phyloP scores from a whole-genome alignment of 1,284 basidiomycete genomes.

The Fomitopsis schrenkii region DNA sequence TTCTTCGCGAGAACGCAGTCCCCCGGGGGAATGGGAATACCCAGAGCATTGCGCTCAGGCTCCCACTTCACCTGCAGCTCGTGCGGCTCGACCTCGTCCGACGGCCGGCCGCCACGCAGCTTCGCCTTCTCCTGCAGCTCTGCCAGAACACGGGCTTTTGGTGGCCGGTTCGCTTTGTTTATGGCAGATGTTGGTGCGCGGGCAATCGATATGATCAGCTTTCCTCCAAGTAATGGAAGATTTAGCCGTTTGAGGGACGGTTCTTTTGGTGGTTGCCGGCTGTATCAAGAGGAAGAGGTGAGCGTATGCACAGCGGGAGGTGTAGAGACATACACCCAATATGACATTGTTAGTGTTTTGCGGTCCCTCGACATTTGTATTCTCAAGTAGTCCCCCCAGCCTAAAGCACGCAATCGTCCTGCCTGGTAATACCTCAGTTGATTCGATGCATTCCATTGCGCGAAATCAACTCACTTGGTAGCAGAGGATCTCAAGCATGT shows the following conservation, averaged over 20 bases:
- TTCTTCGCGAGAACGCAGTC: constrained; percentile 35
- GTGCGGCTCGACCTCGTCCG: constrained; percentile 67
- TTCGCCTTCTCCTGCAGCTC: constrained; percentile 62
- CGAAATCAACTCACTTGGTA: constrained; percentile 54
- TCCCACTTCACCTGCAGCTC: constrained; percentile 62
- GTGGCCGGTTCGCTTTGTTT: constrained; percentile 21
- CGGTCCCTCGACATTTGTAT: constrained; percentile 62
- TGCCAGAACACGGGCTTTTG: constrained; percentile 50
- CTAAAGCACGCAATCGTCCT: constrained; percentile 66
- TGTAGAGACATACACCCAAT: constrained; percentile 66
- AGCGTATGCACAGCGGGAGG: background rate
- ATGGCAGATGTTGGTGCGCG: constrained; percentile 32
- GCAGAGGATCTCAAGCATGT: constrained; percentile 80
- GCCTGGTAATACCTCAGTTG: constrained; percentile 38
- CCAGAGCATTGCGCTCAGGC: constrained; percentile 56
- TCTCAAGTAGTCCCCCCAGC: constrained; percentile 70
- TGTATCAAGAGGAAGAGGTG: constrained; percentile 16
- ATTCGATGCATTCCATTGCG: background rate
- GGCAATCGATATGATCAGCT: constrained; percentile 45
- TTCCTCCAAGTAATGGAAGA: constrained; percentile 56
- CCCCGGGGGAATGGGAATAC: constrained; percentile 43
- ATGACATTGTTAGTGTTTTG: constrained; percentile 60
- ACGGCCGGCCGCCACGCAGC: constrained; percentile 44
- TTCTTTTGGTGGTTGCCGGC: constrained; percentile 43
- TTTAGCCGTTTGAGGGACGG: constrained; percentile 32